These are phyloP conservation scores for Heliamphora pulchella DNA, from an alignment of 179 eudicot species.

Conservation along the genomic window DNA sequence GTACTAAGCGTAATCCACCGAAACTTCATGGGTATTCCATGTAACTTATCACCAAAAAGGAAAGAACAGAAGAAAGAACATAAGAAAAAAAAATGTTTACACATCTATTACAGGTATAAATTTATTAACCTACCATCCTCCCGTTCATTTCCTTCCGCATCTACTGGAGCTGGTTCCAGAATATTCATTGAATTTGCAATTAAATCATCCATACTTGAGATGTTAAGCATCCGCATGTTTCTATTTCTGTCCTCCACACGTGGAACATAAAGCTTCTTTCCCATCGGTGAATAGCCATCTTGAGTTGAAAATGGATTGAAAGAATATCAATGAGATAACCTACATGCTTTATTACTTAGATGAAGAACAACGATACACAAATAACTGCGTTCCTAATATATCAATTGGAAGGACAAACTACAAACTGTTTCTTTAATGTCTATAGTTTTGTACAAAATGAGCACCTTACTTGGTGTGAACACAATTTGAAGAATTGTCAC, in stretches of 20 bases:
- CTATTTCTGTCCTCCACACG: slow-evolving; percentile 91
- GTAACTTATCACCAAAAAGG: background rate
- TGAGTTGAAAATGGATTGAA: slow-evolving; percentile 19
- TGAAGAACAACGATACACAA: background rate
- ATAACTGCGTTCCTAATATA: background rate
- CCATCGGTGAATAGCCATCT: slow-evolving; percentile 31
- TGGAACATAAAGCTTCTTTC: slow-evolving; percentile 77
- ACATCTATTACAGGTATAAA: background rate
- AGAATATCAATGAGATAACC: slow-evolving; percentile 12
- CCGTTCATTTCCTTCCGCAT: slow-evolving; percentile 67
- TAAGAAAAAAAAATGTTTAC: background rate
- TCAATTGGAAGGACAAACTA: background rate
- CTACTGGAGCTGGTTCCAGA: slow-evolving; percentile 75
- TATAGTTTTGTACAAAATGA: background rate
- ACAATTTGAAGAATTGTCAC: no score
- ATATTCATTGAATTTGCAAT: slow-evolving; percentile 90
- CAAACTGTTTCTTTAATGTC: background rate
- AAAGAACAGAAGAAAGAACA: no score
- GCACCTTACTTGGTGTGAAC: no score
- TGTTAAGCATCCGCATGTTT: slow-evolving; percentile 87
- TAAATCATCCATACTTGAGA: slow-evolving; percentile 59
- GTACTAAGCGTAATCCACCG: background rate
- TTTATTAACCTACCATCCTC: slow-evolving; percentile 58
- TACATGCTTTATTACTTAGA: slow-evolving; percentile 5
- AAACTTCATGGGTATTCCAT: background rate